These are phyloP conservation scores for Aspergillus alliaceus DNA, from an alignment of 2,329 filamentous ascomycete species.

Conservation along the genomic window DNA sequence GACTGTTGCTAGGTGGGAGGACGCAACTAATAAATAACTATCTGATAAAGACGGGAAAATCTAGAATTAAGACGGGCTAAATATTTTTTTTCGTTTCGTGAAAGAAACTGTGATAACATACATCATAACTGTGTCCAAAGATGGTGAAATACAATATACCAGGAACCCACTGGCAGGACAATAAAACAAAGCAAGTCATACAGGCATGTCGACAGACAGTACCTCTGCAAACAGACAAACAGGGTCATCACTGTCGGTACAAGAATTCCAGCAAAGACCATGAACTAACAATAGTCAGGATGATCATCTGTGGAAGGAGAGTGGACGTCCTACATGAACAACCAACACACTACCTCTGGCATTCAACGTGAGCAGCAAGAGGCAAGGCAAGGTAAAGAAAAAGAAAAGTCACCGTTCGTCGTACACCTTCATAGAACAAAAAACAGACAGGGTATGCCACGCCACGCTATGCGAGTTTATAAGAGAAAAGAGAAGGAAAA, in stretches of 20 bases:
- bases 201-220: constrained; percentile 5
- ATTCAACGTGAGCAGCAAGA: constrained; percentile 2
- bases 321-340: constrained; percentile 10
- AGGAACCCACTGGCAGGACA: constrained; percentile 1
- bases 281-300: not conserved
- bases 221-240: constrained; percentile 1
- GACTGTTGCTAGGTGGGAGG: too few species aligned
- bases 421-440: constrained; percentile 24
- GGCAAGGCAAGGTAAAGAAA: constrained; percentile 10
- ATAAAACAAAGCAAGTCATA: constrained; percentile 4
- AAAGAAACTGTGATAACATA: constrained; percentile 16
- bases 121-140: constrained; percentile 15
- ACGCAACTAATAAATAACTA: not conserved
- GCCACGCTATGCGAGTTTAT: constrained; percentile 44
- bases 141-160: constrained; percentile 6
- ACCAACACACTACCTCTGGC: constrained; percentile 6
- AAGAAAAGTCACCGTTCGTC: constrained; percentile 18
- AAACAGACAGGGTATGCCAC: constrained; percentile 40
- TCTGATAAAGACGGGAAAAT: too few species aligned
- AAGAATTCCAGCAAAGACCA: not conserved
- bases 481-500: constrained; percentile 23
- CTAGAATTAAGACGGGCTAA: not conserved
- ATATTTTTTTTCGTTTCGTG: constrained; percentile 11
- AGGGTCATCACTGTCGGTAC: constrained; percentile 3
- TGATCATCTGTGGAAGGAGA: constrained; percentile 1